These are phyloP conservation scores for Cryptosporidium sp. DNA, from an alignment of 169 alveolate genomes.

Conservation along the genomic window DNA sequence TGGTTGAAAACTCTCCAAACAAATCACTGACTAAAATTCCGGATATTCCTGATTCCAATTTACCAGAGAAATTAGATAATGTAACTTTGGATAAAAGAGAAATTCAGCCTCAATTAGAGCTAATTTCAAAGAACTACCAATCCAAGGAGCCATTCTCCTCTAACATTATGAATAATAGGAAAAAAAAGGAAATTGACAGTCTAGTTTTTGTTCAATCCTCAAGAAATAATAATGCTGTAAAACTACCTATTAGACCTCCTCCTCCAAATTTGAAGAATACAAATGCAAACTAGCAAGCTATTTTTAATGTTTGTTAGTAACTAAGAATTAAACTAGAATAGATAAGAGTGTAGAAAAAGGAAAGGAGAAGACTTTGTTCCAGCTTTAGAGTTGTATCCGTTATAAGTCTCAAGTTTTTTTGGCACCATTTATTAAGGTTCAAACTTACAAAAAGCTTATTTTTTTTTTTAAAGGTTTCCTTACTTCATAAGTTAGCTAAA, in stretches of 20 bases:
- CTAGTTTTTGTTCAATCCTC: not conserved
- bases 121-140: not conserved
- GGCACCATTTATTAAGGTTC: not conserved
- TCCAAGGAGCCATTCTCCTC: conserved; percentile 22
- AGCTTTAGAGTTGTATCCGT: not conserved
- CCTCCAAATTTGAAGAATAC: not conserved
- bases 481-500: not conserved
- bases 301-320: not conserved
- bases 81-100: not conserved
- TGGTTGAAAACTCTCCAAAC: conserved; percentile 32
- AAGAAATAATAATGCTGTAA: conserved; percentile 36
- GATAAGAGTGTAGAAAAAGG: not conserved
- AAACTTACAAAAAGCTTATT: not conserved
- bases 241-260: conserved; percentile 55
- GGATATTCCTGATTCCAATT: not conserved
- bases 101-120: conserved; percentile 1
- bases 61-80: not conserved
- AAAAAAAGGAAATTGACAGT: not conserved
- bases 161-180: not conserved
- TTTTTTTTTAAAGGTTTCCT: not conserved
- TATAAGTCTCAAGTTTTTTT: too few relatives aligned
- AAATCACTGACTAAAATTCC: conserved; percentile 4
- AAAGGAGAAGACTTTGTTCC: not conserved
- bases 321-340: not conserved
- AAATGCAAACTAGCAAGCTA: not conserved